These are phyloP conservation scores for Thalassiosira ordinaria DNA, from an alignment of 352 stramenopile genomes.

Conservation along the genomic window DNA sequence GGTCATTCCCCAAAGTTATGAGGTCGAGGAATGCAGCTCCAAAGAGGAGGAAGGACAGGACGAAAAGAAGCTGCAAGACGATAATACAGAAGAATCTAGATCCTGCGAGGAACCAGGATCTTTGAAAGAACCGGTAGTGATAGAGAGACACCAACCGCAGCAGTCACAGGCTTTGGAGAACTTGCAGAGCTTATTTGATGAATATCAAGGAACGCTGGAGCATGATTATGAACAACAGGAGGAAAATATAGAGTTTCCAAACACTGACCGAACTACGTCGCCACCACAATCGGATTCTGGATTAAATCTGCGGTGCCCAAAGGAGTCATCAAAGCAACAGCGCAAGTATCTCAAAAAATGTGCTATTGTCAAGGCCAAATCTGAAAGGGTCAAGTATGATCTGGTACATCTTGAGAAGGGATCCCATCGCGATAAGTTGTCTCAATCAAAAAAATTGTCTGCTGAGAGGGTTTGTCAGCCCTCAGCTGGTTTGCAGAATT, in stretches of 20 bases:
- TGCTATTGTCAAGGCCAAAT: slow-evolving; percentile 29
- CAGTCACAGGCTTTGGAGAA: slow-evolving; percentile 19
- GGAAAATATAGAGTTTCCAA: background rate
- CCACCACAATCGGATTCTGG: background rate
- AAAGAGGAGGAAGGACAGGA: too few relatives aligned
- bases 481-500: too few relatives aligned
- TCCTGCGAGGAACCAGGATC: background rate
- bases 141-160: background rate
- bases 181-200: slow-evolving; percentile 29
- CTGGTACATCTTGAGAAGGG: slow-evolving; percentile 26
- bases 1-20: too few relatives aligned
- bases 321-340: slow-evolving; percentile 28
- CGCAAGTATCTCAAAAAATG: slow-evolving; percentile 25
- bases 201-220: slow-evolving; percentile 24
- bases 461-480: slow-evolving; percentile 1
- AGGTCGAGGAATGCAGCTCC: too few relatives aligned
- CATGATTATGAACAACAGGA: too few relatives aligned
- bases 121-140: slow-evolving; percentile 1
- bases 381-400: slow-evolving; percentile 41
- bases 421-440: background rate
- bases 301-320: slow-evolving; percentile 11
- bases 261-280: background rate
- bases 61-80: too few relatives aligned
- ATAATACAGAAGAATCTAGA: background rate
- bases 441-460: background rate